phyloP scores from a whole-genome alignment of 1,139 yeast genomes.

The Blastobotrys apis region DNA sequence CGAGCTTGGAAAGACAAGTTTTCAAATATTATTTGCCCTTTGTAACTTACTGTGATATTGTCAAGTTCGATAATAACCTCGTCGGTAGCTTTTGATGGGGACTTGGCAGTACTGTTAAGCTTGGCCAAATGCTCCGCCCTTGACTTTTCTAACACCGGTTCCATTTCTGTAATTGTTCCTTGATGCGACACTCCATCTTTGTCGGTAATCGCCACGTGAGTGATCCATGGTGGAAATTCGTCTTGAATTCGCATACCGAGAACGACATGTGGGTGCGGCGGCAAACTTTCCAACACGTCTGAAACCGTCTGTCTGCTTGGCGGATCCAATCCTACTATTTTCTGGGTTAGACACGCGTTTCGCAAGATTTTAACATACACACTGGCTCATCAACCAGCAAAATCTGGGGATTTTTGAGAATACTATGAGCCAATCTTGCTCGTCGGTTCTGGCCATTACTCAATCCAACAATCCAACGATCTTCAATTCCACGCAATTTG shows the following conservation, averaged over 20 bases:
- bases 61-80: conserved; percentile 66
- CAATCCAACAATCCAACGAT: conserved; percentile 78
- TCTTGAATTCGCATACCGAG: conserved; percentile 79
- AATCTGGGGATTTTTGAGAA: conserved; percentile 60
- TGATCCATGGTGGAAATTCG: conserved; percentile 70
- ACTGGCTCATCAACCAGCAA: conserved; percentile 86
- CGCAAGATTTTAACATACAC: conserved; percentile 17
- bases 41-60: conserved; percentile 62
- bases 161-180: conserved; percentile 45
- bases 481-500: conserved; percentile 51
- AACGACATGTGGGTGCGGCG: conserved; percentile 47
- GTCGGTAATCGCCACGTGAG: conserved; percentile 62
- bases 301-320: conserved; percentile 59
- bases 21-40: conserved; percentile 54
- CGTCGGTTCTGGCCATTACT: conserved; percentile 93
- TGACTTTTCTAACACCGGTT: conserved; percentile 29
- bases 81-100: conserved; percentile 12
- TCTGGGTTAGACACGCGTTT: background rate
- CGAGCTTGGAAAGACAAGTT: conserved; percentile 63
- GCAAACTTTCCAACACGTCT: conserved; percentile 39
- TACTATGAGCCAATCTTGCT: conserved; percentile 75
- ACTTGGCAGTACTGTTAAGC: conserved; percentile 1
- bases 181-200: conserved; percentile 47
- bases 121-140: conserved; percentile 6
- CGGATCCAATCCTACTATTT: conserved; percentile 72